Evolutionary conservation across 1,284 basidiomycete genomes (phyloP).

Genomic region (Apiotrichum siamense): DNA sequence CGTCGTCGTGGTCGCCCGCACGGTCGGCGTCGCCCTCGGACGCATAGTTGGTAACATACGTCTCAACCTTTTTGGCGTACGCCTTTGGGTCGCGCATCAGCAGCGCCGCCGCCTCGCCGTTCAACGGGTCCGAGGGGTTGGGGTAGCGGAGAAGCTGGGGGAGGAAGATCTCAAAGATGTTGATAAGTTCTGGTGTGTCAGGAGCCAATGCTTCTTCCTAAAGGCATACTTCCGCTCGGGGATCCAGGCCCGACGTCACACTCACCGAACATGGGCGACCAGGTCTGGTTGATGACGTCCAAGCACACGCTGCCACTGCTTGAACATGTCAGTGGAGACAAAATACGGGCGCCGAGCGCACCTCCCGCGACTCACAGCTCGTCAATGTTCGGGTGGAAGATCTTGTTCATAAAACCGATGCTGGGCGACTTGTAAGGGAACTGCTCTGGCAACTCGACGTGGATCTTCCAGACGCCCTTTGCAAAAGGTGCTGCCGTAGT

Average conservation of each 20-base stretch:
- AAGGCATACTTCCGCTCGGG: too few species aligned
- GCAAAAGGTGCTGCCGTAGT: conserved; percentile 74
- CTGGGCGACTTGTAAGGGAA: conserved; percentile 99
- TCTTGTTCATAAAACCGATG: conserved; percentile 99
- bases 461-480: conserved; percentile 97
- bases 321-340: conserved; percentile 25
- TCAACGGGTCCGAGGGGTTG: conserved; percentile 94
- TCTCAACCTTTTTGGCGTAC: conserved; percentile 83
- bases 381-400: conserved; percentile 98
- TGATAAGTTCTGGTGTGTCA: conserved; percentile 77
- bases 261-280: conserved; percentile 97
- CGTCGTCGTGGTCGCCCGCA: conserved; percentile 43
- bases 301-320: conserved; percentile 92
- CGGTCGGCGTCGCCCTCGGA: conserved; percentile 46
- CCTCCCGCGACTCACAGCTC: conserved; percentile 75
- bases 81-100: conserved; percentile 95
- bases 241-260: background rate
- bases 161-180: conserved; percentile 97
- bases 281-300: conserved; percentile 98
- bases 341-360: too few species aligned
- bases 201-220: background rate
- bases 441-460: conserved; percentile 97
- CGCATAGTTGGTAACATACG: conserved; percentile 51
- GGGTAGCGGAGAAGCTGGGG: conserved; percentile 95
- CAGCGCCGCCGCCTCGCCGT: conserved; percentile 93